These are phyloP conservation scores for Coleophoma eucalyptorum DNA, from an alignment of 2,329 filamentous ascomycete genomes.

Conservation along the genomic window DNA sequence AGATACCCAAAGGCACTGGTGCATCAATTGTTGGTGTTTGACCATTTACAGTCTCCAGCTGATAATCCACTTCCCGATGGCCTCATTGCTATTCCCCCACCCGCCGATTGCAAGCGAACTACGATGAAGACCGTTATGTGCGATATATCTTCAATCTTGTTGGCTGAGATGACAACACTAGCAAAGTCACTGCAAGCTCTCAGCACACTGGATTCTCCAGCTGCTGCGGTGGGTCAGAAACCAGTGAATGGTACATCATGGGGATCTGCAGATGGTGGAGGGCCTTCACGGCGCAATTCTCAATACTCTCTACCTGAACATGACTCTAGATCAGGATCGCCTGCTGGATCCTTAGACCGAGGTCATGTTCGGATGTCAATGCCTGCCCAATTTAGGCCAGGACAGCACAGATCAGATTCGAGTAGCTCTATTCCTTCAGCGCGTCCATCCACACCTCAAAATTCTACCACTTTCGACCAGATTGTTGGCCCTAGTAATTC, in stretches of 20 bases:
- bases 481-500: constrained; percentile 15
- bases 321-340: constrained; percentile 49
- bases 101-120: constrained; percentile 65
- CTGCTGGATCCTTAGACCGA: constrained; percentile 52
- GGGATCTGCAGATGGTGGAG: constrained; percentile 37
- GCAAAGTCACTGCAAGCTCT: constrained; percentile 70
- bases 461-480: constrained; percentile 21
- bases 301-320: constrained; percentile 42
- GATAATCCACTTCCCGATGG: constrained; percentile 59
- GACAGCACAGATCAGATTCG: constrained; percentile 21
- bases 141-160: constrained; percentile 68
- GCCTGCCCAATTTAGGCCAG: constrained; percentile 50
- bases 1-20: constrained; percentile 72
- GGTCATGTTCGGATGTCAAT: constrained; percentile 74
- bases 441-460: constrained; percentile 33
- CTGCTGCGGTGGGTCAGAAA: constrained; percentile 38
- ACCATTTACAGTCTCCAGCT: constrained; percentile 51
- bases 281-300: constrained; percentile 47
- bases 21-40: constrained; percentile 77
- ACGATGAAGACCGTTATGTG: constrained; percentile 81
- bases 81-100: constrained; percentile 66
- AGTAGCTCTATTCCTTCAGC: constrained; percentile 20
- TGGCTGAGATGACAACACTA: constrained; percentile 72
- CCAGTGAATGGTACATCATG: constrained; percentile 39
- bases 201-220: constrained; percentile 75